Conservation (phyloP, 306 rosid species). For the Vigna nakashimae region DNA sequence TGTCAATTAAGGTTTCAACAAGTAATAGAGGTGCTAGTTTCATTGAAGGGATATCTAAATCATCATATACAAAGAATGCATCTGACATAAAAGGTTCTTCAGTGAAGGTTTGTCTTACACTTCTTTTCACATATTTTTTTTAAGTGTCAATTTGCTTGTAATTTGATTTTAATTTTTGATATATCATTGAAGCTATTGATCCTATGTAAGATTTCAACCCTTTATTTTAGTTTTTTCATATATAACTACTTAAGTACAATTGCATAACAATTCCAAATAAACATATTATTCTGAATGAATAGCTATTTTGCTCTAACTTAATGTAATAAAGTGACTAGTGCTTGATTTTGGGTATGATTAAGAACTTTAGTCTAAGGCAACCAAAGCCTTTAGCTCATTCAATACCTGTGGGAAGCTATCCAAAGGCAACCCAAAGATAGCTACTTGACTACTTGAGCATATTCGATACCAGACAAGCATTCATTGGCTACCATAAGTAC, state of each 20-base stretch:
- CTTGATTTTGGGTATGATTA: neutral
- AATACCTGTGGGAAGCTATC: too few species aligned
- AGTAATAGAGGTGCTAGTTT: conserved; percentile 76
- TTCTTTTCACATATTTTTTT: conserved; percentile 16
- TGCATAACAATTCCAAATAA: conserved; percentile 20
- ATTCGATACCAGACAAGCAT: too few species aligned
- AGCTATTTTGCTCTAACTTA: conserved; percentile 8
- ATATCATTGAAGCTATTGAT: neutral
- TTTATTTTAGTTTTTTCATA: conserved; percentile 11
- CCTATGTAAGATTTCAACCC: neutral
- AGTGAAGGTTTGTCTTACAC: conserved; percentile 74
- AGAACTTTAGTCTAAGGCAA: neutral
- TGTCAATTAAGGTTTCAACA: conserved; percentile 65
- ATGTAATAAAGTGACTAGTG: neutral
- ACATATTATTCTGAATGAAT: conserved; percentile 5
- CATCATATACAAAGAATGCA: conserved; percentile 75
- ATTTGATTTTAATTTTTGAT: conserved; percentile 20
- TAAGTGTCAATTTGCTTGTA: neutral
- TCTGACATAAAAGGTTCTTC: conserved; percentile 77
- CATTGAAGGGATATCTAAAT: conserved; percentile 92
- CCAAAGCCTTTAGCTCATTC: too few species aligned
- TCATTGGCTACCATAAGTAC: too few species aligned
- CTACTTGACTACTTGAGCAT: too few species aligned
- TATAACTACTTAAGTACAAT: neutral
- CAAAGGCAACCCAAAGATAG: too few species aligned